Conservation (phyloP, 2,329 filamentous ascomycete species). For the Chaetomiaceae sp. region DNA sequence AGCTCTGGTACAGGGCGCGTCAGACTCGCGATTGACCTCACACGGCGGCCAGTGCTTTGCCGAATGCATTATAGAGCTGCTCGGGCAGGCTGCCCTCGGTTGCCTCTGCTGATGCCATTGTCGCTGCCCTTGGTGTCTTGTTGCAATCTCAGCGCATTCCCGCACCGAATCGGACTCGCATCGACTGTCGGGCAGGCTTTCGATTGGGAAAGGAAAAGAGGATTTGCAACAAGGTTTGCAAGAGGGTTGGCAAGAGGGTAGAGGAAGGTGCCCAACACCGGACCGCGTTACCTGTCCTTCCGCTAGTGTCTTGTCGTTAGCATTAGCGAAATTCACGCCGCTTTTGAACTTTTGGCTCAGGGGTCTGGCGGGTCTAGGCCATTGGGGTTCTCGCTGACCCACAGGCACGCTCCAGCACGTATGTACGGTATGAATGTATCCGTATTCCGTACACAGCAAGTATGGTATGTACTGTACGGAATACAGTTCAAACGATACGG, state of each 20-base stretch:
- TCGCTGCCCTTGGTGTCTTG: not conserved
- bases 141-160: not conserved
- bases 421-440: too few relatives aligned
- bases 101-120: conserved; percentile 12
- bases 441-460: too few relatives aligned
- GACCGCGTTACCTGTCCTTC: too few relatives aligned
- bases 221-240: too few relatives aligned
- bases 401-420: too few relatives aligned
- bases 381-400: too few relatives aligned
- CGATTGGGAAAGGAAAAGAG: not conserved
- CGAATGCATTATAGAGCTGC: conserved; percentile 17
- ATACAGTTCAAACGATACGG: too few relatives aligned
- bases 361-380: conserved; percentile 4
- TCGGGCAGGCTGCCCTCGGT: conserved; percentile 11
- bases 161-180: conserved; percentile 6
- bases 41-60: too few relatives aligned
- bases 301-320: too few relatives aligned
- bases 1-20: not conserved
- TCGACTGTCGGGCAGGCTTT: conserved; percentile 13
- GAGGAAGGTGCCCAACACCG: too few relatives aligned
- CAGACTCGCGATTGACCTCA: not conserved
- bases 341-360: conserved; percentile 7
- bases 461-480: too few relatives aligned
- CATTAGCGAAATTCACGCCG: not conserved
- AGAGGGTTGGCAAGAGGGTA: not conserved